Base-by-base conservation (phyloP, 768 basidiomycete genomes). In the Boletus barrowsii region DNA sequence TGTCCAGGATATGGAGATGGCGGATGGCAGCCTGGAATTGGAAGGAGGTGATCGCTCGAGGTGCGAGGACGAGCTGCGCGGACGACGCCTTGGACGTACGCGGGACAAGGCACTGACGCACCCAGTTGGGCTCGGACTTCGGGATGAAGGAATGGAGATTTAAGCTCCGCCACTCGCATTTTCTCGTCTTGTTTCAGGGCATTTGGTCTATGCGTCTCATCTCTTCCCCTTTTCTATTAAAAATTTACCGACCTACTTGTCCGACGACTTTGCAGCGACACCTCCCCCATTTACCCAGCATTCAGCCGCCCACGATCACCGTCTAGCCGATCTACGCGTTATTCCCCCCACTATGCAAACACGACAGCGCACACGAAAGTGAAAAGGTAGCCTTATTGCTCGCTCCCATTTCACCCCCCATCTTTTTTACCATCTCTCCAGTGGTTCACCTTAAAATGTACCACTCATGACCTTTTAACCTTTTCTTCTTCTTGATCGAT, bases 1-100 rank as follows among this genome's bases (percentile, higher is more conserved):
- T 18, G 20, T 15, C 1, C 49, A 60, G 3, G 63, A 64, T 35
- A 18, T 66, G 30, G 63, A 66, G 8, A 65, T 65, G 63, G 62
- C 61, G 9, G 58, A 57, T 10, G 42, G 17, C 9, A 47, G 40
- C 6, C 33, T 48, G 22, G 36, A 9, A 7, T 49, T 49, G 18
- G 54, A 59, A 9, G 37, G 6, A 3, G n/a, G 39, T 18, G 61
- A 59, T 1, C 46, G 41, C 43, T 43, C 42, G 39, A 58, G 47
- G 14, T 35, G 41, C 2, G 52, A 32, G 2, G 56, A 32, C 30
- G 61, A 60, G 24, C 17, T 40, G 18, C 62, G 63, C n/a, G 63
- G 65, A 32, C 64, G 63, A 42, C 63, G 33, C 10, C 51, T 42
- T 17, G 64, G 44, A 8, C 65, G 64, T 17, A 3, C n/a, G 18